Evolutionary conservation across 2,329 filamentous ascomycete genomes (phyloP), one percentile per base, ranked within the genome.

Genomic region (Pezicula neosporulosa): DNA sequence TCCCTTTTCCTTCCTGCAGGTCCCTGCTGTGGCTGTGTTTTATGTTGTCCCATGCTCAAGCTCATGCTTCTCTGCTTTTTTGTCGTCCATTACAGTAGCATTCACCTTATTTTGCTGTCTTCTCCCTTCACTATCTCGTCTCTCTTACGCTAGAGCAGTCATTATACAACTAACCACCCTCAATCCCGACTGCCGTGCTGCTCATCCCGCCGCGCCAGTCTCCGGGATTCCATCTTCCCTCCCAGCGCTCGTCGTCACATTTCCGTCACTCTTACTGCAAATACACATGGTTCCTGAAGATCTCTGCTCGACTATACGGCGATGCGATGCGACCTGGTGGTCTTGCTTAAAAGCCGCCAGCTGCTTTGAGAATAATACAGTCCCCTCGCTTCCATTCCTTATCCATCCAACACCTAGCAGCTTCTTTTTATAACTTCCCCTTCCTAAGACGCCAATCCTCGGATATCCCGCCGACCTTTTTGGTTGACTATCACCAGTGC

Each of bases 271-370:
- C 4, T 16, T 16, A 12, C 38, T 19, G 18, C 21, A 12, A 19
- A 19, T 44, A 3, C 42, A 24, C 42, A 44, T 44, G 42, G 58
- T 58, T 48, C 58, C 54, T 60, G 58, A 46, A 50, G 56, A 60
- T 58, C 56, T n/a, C 43, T 54, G 44, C 46, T 18, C 21, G 21
- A 37, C 44, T 39, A n/a, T 7, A 27, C 12, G 10, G 15, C n/a
- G 3, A 13, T 28, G 15, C 21, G 7, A 30, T 28, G n/a, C 9
- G 18, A 44, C 21, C n/a, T 24, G 12, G n/a, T 24, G 13, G 42
- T 24, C 42, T 24, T 39, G 18, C 28, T 12, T 30, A 30, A 12
- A 30, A 12, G 8, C 28, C 10, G 37, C n/a, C 37, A n/a, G 3
- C 37, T 39, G 42, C 42, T 44, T 24, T 24, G 21, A 24, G 27